A percentile compares a stretch with the other conserved stretches of the same genome.
Evolutionary conservation across 1,284 basidiomycete species (phyloP).

Genomic region (Cryptococcus floricola): DNA sequence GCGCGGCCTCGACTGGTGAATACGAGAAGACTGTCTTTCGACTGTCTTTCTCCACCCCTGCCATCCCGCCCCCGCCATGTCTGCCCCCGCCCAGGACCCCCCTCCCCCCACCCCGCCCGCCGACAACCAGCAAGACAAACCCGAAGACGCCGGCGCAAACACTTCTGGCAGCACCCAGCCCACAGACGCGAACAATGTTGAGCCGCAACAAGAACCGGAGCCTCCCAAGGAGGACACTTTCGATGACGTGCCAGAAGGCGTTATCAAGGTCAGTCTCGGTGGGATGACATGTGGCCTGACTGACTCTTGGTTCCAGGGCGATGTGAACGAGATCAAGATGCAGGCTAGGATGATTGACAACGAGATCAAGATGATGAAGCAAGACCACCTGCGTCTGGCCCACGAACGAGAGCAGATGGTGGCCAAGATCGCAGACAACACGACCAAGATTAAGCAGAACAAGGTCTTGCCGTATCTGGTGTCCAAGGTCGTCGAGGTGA

Average conservation of each 20-base stretch:
- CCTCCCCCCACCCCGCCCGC: conserved; percentile 23
- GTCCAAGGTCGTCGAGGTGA: conserved; percentile 91
- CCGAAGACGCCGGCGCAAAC: conserved; percentile 5
- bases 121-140: conserved; percentile 7
- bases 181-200: background rate
- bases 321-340: conserved; percentile 77
- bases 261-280: conserved; percentile 35
- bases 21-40: background rate
- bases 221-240: conserved; percentile 39
- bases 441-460: conserved; percentile 99
- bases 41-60: background rate
- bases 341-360: conserved; percentile 88
- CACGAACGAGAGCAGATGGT: conserved; percentile 96
- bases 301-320: conserved; percentile 46
- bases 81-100: conserved; percentile 29
- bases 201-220: conserved; percentile 15
- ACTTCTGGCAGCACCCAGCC: background rate
- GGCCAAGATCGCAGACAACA: conserved; percentile 97
- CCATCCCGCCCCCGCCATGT: conserved; percentile 16
- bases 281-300: background rate
- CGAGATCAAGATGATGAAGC: conserved; percentile 93
- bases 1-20: background rate
- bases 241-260: conserved; percentile 45
- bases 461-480: conserved; percentile 98
- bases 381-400: conserved; percentile 82